Percentiles rank a stretch among this genome's conserved stretches.
Conservation (phyloP, 2,329 filamentous ascomycete species). For the Penicillium sp. region DNA sequence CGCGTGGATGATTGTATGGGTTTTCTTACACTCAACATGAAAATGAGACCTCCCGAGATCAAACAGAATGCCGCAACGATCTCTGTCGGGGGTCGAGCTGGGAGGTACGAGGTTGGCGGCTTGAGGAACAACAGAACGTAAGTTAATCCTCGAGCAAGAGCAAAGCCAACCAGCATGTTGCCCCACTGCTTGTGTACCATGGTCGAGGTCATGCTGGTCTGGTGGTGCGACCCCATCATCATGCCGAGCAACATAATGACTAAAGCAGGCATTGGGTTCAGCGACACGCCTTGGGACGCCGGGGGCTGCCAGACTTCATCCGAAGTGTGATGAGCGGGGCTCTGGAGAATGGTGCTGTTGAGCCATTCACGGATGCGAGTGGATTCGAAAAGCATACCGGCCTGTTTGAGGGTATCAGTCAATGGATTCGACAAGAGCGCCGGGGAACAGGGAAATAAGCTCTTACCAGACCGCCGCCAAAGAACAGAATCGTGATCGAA, state of each 20-base stretch:
- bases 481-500: conserved; percentile 89
- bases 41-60: conserved; percentile 80
- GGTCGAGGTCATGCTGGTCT: conserved; percentile 74
- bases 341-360: conserved; percentile 48
- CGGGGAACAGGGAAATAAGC: neutral
- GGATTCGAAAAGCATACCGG: conserved; percentile 83
- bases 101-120: conserved; percentile 74
- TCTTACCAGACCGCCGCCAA: conserved; percentile 77
- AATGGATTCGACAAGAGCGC: neutral
- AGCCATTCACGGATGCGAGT: conserved; percentile 58
- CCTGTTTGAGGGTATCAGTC: conserved; percentile 41
- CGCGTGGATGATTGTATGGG: conserved; percentile 26
- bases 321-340: conserved; percentile 39
- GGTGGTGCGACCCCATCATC: conserved; percentile 94
- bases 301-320: conserved; percentile 57
- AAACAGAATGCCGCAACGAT: conserved; percentile 83
- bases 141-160: conserved; percentile 71
- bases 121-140: conserved; percentile 76
- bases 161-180: conserved; percentile 73
- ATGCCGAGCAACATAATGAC: conserved; percentile 82
- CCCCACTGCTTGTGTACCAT: conserved; percentile 97
- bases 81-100: conserved; percentile 84
- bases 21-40: conserved; percentile 80
- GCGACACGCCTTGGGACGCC: conserved; percentile 65
- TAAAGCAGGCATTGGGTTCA: conserved; percentile 84